Evolutionary conservation across 2,329 filamentous ascomycete species (phyloP), one percentile per base, ranked within the genome.

Genomic region (Colletotrichum tropicicola): DNA sequence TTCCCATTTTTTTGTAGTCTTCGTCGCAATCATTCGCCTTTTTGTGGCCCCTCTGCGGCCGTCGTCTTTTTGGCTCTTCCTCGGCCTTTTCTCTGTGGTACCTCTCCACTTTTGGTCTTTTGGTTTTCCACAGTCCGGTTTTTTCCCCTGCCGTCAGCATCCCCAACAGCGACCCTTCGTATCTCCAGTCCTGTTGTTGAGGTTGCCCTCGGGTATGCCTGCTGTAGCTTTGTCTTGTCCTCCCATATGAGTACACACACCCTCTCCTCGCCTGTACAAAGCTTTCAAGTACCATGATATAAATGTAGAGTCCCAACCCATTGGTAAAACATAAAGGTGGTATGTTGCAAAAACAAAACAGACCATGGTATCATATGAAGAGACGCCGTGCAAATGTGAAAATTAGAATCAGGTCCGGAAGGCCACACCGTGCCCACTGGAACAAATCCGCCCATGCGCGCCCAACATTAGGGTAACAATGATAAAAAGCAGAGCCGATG

Each of bases 281-380:
- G 43, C 48, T 44, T 59, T 43, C 59, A 15, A 2, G 25, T 41
- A 49, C 48, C 32, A 45, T 25, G 19, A 28, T 57, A 59, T 62
- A 62, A 62, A 47, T 53, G 49, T 48, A 57, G 48, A 63, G 41
- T 45, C 59, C 59, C 32, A 49, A 28, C 64, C 52, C 47, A 47
- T 45, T 35, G 59, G 25, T 59, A 60, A 66, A 57, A 65, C 59
- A 67, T 65, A 12, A 60, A 61, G 56, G 60, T 67, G 53, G 58
- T 58, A 62, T 68, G 66, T 56, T 37, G 57, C 49, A 53, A 47
- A 60, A 59, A 56, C 39, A 68, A 62, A 66, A 54, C 56, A 66
- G 57, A 68, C 67, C 67, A 37, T 69, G 67, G 67, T 69, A 69
- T 69, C 67, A 63, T 68, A 51, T 63, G 62, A 66, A 57, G 35